Evolutionary conservation across 306 rosid genomes (phyloP).

Genomic region (Clitoria ternatea): DNA sequence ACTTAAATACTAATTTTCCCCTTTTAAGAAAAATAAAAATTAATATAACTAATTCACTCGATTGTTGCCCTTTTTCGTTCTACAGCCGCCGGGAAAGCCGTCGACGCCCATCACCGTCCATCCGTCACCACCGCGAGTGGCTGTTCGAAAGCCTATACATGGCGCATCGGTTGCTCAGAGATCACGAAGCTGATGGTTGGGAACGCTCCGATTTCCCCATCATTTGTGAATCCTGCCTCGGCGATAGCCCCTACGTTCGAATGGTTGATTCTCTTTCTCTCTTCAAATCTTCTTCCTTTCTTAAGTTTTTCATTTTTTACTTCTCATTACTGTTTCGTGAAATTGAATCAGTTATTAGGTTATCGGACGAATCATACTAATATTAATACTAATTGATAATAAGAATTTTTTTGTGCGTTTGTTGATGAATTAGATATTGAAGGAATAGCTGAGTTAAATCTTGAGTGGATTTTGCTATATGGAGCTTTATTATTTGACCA

Average conservation of each 20-base stretch:
- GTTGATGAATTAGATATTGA: neutral
- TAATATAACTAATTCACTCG: too few species aligned
- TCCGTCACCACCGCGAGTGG: too few species aligned
- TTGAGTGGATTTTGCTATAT: neutral
- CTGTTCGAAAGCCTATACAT: too few species aligned
- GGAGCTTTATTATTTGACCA: neutral
- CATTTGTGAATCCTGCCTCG: constrained; percentile 58
- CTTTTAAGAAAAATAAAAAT: too few species aligned
- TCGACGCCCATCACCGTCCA: too few species aligned
- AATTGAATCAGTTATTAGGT: neutral
- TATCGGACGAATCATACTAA: too few species aligned
- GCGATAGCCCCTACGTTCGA: constrained; percentile 53
- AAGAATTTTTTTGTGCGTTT: neutral
- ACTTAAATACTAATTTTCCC: too few species aligned
- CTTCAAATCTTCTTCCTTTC: neutral
- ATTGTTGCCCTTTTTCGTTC: too few species aligned
- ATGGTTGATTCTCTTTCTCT: constrained; percentile 31
- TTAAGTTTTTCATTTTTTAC: neutral
- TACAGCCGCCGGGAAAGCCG: too few species aligned
- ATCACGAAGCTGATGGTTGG: constrained; percentile 64
- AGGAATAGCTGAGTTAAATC: neutral
- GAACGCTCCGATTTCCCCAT: constrained; percentile 61
- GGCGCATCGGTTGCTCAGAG: constrained; percentile 56
- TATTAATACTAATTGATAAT: neutral
- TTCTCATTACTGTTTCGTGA: neutral